Evolutionary conservation across 768 basidiomycete genomes (phyloP).

Genomic region (Rhizopogon vinicolor): DNA sequence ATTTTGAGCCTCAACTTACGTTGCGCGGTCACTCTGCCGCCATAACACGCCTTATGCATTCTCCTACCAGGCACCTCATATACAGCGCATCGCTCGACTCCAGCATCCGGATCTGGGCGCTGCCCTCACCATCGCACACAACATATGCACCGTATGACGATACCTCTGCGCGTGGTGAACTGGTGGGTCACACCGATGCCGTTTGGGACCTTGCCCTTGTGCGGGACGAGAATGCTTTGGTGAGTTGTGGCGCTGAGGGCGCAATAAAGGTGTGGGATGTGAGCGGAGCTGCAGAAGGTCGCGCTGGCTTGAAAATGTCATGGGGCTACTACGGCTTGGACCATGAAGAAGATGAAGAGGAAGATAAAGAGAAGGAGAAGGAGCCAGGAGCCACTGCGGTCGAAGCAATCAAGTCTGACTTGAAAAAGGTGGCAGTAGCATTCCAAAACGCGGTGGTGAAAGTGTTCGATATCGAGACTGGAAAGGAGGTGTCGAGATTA

Average conservation of each 20-base stretch:
- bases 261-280: constrained; percentile 93
- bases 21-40: constrained; percentile 90
- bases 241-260: constrained; percentile 90
- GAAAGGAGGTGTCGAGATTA: constrained; percentile 66
- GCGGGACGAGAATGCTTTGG: constrained; percentile 76
- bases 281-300: constrained; percentile 57
- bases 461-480: constrained; percentile 86
- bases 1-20: constrained; percentile 90
- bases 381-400: constrained; percentile 73
- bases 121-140: constrained; percentile 72
- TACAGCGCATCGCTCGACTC: constrained; percentile 94
- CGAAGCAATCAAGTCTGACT: constrained; percentile 76
- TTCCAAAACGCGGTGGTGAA: constrained; percentile 88
- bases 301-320: constrained; percentile 57
- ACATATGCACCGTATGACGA: constrained; percentile 92
- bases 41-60: constrained; percentile 81
- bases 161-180: constrained; percentile 66
- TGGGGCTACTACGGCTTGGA: constrained; percentile 80
- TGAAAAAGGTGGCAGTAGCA: constrained; percentile 86
- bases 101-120: constrained; percentile 87
- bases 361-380: constrained; percentile 43
- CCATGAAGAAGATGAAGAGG: constrained; percentile 29
- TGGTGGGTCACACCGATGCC: constrained; percentile 92
- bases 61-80: constrained; percentile 69
- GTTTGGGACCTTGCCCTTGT: constrained; percentile 94